A percentile compares a stretch with the other conserved stretches of the same genome.
phyloP scores from a whole-genome alignment of 176 grass and related monocot species.

The Chloris gayana region DNA sequence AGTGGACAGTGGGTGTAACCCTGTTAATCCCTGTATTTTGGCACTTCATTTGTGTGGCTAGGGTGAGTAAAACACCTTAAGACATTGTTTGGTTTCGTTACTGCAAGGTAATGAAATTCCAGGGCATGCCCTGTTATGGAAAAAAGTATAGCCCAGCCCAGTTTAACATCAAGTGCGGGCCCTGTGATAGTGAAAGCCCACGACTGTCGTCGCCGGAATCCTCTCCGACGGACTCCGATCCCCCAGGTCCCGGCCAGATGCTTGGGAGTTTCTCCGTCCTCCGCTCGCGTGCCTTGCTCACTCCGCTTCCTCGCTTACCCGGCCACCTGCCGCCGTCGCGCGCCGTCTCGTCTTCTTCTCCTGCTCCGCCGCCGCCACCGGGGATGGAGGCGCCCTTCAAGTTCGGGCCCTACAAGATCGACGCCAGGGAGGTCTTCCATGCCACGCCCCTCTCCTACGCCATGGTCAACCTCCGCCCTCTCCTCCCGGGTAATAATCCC shows the following conservation, averaged over 20 bases:
- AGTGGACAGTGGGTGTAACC: too few relatives aligned
- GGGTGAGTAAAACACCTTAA: too few relatives aligned
- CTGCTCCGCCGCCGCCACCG: neutral
- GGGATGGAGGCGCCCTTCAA: constrained; percentile 46
- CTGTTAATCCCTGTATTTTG: too few relatives aligned
- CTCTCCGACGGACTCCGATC: neutral
- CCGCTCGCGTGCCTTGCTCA: constrained; percentile 12
- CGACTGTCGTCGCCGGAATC: neutral
- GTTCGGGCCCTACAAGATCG: constrained; percentile 88
- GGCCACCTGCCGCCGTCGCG: neutral
- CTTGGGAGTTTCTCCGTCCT: neutral
- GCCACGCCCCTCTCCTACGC: constrained; percentile 78
- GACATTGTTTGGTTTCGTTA: too few relatives aligned
- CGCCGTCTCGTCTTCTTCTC: neutral
- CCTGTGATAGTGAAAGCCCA: neutral
- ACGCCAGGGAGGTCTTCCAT: constrained; percentile 74
- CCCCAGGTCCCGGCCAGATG: neutral
- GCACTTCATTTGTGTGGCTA: too few relatives aligned
- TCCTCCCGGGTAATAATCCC: constrained; percentile 64
- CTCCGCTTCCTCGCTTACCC: constrained; percentile 30
- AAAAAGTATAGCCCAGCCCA: too few relatives aligned
- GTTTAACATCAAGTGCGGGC: neutral
- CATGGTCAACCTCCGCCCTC: constrained; percentile 87
- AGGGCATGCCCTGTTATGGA: too few relatives aligned
- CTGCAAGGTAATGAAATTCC: too few relatives aligned